These are phyloP conservation scores for Ascochyta rabiei DNA, from an alignment of 2,329 filamentous ascomycete species.

Conservation along the genomic window DNA sequence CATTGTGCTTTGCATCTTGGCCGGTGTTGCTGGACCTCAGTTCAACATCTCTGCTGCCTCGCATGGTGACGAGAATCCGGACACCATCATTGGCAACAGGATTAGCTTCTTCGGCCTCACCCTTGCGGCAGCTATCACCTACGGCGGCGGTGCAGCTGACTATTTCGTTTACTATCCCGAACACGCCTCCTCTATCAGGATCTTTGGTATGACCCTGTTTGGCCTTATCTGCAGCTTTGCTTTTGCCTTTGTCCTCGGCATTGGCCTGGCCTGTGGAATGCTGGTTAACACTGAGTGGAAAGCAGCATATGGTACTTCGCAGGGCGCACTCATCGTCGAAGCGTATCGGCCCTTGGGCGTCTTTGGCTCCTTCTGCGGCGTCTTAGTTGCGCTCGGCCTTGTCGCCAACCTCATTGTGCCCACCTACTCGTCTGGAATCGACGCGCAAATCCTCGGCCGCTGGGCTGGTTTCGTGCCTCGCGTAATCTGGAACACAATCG, in stretches of 20 bases:
- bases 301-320: conserved; percentile 62
- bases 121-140: conserved; percentile 68
- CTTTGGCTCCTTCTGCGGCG: conserved; percentile 71
- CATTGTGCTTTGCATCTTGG: conserved; percentile 65
- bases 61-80: conserved; percentile 53
- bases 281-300: conserved; percentile 59
- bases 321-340: conserved; percentile 69
- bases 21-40: conserved; percentile 64
- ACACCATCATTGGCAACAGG: conserved; percentile 61
- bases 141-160: conserved; percentile 67
- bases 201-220: conserved; percentile 63
- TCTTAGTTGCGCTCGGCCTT: conserved; percentile 67
- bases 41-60: conserved; percentile 63
- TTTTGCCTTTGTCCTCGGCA: conserved; percentile 66
- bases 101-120: conserved; percentile 75
- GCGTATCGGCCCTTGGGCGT: conserved; percentile 63
- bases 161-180: conserved; percentile 71
- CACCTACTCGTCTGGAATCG: conserved; percentile 67
- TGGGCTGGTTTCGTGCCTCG: conserved; percentile 65
- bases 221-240: conserved; percentile 65
- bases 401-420: conserved; percentile 70
- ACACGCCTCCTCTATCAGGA: conserved; percentile 56
- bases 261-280: conserved; percentile 67
- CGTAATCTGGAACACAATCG: conserved; percentile 68
- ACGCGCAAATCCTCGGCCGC: conserved; percentile 69